These are phyloP conservation scores for Strobilomyces dryophilus DNA, from an alignment of 768 basidiomycete genomes.

Conservation along the genomic window DNA sequence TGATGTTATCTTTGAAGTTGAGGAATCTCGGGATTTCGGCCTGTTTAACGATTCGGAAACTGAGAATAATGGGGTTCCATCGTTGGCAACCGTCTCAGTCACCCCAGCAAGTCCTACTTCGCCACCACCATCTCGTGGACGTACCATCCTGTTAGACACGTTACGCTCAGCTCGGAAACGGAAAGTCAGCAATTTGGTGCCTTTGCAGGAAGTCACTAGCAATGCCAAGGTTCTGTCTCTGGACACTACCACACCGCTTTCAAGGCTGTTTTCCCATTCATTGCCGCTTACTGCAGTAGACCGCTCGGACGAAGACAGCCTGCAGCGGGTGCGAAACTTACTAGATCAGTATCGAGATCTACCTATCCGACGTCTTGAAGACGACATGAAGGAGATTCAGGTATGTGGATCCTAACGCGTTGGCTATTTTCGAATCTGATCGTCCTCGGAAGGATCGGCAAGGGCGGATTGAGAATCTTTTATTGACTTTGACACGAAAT, in stretches of 20 bases:
- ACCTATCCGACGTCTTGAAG: slow-evolving; percentile 63
- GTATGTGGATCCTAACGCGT: slow-evolving; percentile 33
- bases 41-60: slow-evolving; percentile 50
- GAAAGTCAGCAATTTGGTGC: slow-evolving; percentile 25
- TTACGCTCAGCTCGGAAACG: slow-evolving; percentile 15
- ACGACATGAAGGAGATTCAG: slow-evolving; percentile 82
- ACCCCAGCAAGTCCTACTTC: slow-evolving; percentile 10
- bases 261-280: slow-evolving; percentile 25
- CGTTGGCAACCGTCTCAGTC: slow-evolving; percentile 9
- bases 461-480: slow-evolving; percentile 69
- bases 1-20: slow-evolving; percentile 77
- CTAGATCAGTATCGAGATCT: slow-evolving; percentile 60
- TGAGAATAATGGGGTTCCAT: slow-evolving; percentile 26
- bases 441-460: slow-evolving; percentile 54
- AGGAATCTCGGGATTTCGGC: slow-evolving; percentile 43
- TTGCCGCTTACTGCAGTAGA: slow-evolving; percentile 21
- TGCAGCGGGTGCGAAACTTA: slow-evolving; percentile 55
- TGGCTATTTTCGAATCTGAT: not conserved
- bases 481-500: slow-evolving; percentile 64
- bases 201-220: slow-evolving; percentile 28
- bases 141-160: slow-evolving; percentile 5
- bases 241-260: slow-evolving; percentile 26
- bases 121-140: slow-evolving; percentile 2
- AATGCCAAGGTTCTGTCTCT: slow-evolving; percentile 27
- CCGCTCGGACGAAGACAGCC: slow-evolving; percentile 36